phyloP scores from a whole-genome alignment of 768 basidiomycete species.

The Coprinopsis marcescibilis region DNA sequence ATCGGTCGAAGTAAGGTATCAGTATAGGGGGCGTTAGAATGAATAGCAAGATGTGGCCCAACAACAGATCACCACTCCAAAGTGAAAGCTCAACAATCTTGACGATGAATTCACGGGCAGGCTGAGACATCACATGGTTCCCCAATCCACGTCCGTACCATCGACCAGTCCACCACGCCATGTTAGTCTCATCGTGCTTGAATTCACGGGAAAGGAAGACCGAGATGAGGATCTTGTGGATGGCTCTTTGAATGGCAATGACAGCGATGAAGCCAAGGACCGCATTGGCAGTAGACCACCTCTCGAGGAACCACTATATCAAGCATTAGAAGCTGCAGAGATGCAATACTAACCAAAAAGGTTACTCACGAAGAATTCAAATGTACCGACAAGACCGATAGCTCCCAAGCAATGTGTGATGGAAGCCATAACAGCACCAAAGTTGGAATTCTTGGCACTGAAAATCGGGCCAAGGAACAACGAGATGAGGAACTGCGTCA shows the following conservation, averaged over 20 bases:
- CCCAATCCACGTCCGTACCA: conserved; percentile 97
- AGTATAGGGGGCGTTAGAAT: conserved; percentile 84
- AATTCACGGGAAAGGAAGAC: conserved; percentile 96
- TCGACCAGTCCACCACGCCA: conserved; percentile 98
- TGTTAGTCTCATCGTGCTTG: conserved; percentile 98
- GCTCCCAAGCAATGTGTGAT: conserved; percentile 81
- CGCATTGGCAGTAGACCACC: conserved; percentile 88
- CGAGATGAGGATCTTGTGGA: conserved; percentile 91
- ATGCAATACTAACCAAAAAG: neutral
- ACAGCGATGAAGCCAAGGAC: conserved; percentile 90
- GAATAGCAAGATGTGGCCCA: conserved; percentile 84
- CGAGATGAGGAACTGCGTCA: conserved; percentile 86
- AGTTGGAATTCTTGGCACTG: conserved; percentile 76
- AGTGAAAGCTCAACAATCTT: conserved; percentile 95
- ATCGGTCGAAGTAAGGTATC: conserved; percentile 85
- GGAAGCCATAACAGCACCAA: conserved; percentile 89
- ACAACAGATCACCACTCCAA: conserved; percentile 91
- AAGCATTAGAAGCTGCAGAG: conserved; percentile 14
- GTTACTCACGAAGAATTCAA: conserved; percentile 86
- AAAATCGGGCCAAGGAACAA: conserved; percentile 91
- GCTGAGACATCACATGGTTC: conserved; percentile 90
- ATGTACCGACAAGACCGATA: conserved; percentile 87
- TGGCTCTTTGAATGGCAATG: conserved; percentile 84
- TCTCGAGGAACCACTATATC: conserved; percentile 85
- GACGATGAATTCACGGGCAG: conserved; percentile 94